Percentiles rank a stretch among this genome's conserved stretches.
Evolutionary conservation across 2,329 filamentous ascomycete genomes (phyloP).

Genomic region (Penicillium palitans): DNA sequence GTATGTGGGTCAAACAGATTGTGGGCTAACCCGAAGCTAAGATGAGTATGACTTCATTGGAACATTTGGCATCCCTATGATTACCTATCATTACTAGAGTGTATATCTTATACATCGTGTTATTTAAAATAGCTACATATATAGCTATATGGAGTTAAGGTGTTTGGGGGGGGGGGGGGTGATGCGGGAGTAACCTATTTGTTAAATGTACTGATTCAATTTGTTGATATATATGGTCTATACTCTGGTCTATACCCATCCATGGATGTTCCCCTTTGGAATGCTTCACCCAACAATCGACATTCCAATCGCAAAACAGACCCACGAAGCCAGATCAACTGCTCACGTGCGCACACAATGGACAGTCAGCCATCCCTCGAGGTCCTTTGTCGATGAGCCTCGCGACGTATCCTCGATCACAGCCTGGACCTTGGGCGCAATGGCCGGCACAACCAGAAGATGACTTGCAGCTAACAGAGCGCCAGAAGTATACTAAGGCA

Average conservation of each 20-base stretch:
- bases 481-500: too few species aligned
- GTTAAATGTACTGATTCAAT: neutral
- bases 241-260: neutral
- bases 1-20: conserved; percentile 9
- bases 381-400: neutral
- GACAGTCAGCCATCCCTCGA: neutral
- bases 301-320: neutral
- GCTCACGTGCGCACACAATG: neutral
- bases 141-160: neutral
- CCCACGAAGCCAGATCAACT: neutral
- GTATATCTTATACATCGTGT: neutral
- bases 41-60: neutral
- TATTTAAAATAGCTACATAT: neutral
- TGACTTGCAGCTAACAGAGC: neutral
- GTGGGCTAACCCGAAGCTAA: neutral
- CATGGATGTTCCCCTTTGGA: neutral
- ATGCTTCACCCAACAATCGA: neutral
- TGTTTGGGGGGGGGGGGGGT: neutral
- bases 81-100: too few species aligned
- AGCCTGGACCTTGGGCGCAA: neutral
- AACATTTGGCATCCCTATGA: neutral
- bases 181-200: neutral
- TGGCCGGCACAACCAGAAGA: neutral
- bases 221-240: neutral
- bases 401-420: neutral